These are phyloP conservation scores for Cercophora scortea DNA, from an alignment of 495 filamentous ascomycete genomes.

Conservation along the genomic window DNA sequence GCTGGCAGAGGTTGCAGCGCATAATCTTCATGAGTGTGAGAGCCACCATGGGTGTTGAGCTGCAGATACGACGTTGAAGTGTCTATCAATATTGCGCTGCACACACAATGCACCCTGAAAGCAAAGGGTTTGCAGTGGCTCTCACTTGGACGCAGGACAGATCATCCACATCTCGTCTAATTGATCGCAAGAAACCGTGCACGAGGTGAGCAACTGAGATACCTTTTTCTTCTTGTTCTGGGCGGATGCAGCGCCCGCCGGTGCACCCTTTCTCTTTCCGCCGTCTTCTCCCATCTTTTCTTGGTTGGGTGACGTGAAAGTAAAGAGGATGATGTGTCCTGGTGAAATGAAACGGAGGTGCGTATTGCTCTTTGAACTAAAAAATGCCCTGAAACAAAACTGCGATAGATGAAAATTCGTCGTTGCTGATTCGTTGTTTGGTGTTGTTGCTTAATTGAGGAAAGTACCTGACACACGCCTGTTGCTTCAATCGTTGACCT, in stretches of 20 bases:
- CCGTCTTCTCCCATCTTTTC: slow-evolving; percentile 10
- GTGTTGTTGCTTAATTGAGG: background rate
- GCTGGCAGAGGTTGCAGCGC: background rate
- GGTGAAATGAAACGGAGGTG: too few species aligned
- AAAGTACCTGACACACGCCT: too few species aligned
- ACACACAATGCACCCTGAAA: too few species aligned
- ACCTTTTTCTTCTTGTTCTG: slow-evolving; percentile 26
- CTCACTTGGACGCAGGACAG: too few species aligned
- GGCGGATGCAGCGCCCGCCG: slow-evolving; percentile 2
- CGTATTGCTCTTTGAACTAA: background rate
- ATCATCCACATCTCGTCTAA: background rate
- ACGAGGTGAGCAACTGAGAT: background rate
- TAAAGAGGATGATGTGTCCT: background rate
- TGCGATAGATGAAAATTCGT: background rate
- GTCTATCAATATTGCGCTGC: background rate
- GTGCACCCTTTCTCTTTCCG: slow-evolving; percentile 21
- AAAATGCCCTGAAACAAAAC: background rate
- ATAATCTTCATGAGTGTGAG: too few species aligned
- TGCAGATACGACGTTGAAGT: background rate
- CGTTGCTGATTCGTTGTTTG: background rate
- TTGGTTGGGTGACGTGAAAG: background rate
- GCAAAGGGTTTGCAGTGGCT: background rate
- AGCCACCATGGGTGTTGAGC: too few species aligned
- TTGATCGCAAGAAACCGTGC: background rate
- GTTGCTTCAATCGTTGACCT: background rate